phyloP scores from a whole-genome alignment of 148 eudicot genomes.

The Fagopyrum homotropicum region DNA sequence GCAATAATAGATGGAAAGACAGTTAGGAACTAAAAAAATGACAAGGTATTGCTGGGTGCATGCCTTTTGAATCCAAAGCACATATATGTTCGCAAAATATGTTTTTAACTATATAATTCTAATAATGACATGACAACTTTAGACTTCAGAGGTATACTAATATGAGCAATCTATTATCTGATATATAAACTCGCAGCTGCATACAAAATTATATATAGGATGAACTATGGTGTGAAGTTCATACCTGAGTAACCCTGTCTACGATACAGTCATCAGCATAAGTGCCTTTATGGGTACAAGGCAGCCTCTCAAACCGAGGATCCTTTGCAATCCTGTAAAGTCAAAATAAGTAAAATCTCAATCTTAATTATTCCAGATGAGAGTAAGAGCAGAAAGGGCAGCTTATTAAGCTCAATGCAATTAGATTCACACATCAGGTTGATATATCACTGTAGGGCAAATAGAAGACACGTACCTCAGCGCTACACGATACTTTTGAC shows the following conservation, averaged over 20 bases:
- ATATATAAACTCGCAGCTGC: too few species aligned
- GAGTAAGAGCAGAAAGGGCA: not conserved
- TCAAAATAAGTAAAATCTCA: not conserved
- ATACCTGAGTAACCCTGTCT: conserved; percentile 87
- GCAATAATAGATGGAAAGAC: not conserved
- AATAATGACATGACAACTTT: too few species aligned
- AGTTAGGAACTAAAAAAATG: too few species aligned
- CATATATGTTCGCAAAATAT: too few species aligned
- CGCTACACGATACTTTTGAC: conserved; percentile 91
- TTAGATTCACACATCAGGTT: not conserved
- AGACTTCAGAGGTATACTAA: too few species aligned
- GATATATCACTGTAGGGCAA: not conserved
- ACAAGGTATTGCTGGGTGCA: too few species aligned
- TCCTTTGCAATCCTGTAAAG: conserved; percentile 85
- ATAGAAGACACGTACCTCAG: conserved; percentile 44
- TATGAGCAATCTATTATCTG: too few species aligned
- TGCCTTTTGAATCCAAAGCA: too few species aligned
- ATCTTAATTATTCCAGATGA: not conserved
- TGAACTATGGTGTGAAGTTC: not conserved
- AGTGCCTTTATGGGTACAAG: conserved; percentile 90
- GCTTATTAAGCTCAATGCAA: too few species aligned
- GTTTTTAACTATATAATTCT: too few species aligned
- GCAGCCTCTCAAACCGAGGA: conserved; percentile 94
- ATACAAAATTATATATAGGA: not conserved
- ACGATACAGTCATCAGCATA: conserved; percentile 99